Percentiles rank a stretch among this genome's conserved stretches.
Conservation (phyloP, 768 basidiomycete genomes). For the Coprinellus micaceus region DNA sequence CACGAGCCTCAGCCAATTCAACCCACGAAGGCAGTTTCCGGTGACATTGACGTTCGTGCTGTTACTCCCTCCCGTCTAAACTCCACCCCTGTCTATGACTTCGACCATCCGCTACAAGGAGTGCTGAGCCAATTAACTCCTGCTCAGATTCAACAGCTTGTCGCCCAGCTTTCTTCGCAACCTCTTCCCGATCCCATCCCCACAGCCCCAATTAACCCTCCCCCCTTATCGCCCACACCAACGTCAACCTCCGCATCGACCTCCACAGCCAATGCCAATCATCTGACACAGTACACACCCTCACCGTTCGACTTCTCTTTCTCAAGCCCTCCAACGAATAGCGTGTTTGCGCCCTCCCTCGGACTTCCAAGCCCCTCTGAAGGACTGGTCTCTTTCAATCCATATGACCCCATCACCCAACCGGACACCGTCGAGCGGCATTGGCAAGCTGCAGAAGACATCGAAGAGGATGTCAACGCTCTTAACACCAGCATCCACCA, state of each 20-base stretch:
- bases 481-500: conserved; percentile 66
- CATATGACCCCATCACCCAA: conserved; percentile 12
- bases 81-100: conserved; percentile 23
- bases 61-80: conserved; percentile 21
- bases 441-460: conserved; percentile 59
- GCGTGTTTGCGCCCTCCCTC: conserved; percentile 3
- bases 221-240: conserved; percentile 15
- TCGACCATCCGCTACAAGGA: conserved; percentile 45
- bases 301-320: conserved; percentile 32
- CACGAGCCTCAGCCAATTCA: not conserved
- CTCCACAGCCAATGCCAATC: conserved; percentile 17
- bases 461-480: conserved; percentile 70
- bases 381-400: conserved; percentile 30
- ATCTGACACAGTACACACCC: conserved; percentile 33
- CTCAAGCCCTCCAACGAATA: conserved; percentile 6
- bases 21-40: conserved; percentile 8
- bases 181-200: conserved; percentile 28
- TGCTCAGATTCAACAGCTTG: conserved; percentile 54
- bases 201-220: conserved; percentile 1
- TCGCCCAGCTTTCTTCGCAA: conserved; percentile 41
- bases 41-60: conserved; percentile 17
- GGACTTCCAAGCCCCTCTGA: conserved; percentile 19
- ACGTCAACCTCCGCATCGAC: conserved; percentile 12
- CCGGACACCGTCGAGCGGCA: conserved; percentile 42
- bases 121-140: conserved; percentile 54